Base-by-base conservation (phyloP, 1,139 yeast genomes). In the Ogataea hybrid region DNA sequence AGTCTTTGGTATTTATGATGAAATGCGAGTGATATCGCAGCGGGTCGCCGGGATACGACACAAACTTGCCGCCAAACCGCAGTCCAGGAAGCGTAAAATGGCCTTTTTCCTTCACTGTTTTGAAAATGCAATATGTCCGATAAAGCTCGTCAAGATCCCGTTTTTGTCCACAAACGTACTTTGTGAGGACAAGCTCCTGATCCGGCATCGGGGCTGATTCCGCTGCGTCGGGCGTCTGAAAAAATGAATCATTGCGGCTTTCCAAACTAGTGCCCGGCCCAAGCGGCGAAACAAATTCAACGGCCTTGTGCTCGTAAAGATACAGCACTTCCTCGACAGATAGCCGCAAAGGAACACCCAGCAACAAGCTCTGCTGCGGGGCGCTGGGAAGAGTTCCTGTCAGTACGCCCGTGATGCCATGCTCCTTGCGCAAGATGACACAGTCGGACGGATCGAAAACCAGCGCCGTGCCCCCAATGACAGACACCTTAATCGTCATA, bases 41-140 rank as follows among this genome's bases (percentile, higher is more conserved):
- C 2, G 97, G 96, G 59, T 92, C 98, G 0, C 97, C 97, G 0
- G 97, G 97, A 54, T 92, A 92, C 2, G 92, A 89, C 40, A 92
- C 77, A 56, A 80, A 88, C 45, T 81, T 81, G 3, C 96, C 95
- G 1, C 98, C 98, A 60, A 90, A 92, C 47, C 96, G 73, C 32
- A 89, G 68, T 0, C 97, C 98, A 0, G 97, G 96, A 27, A 89
- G 72, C 17, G 89, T 51, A 53, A 59, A 84, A 58, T 73, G 82
- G 0, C 75, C 78, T 14, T 35, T 41, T 15, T 59, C 55, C 46
- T 75, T 78, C 35, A 86, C 61, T 39, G 68, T 60, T 31, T 64
- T 63, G 52, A 65, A 77, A 22, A 75, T 57, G 8, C 53, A 45
- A 35, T 46, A 57, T 30, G 53, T 42, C 21, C 42, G 28, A 35